Evolutionary conservation across 441 rosid genomes (phyloP), one percentile per base, ranked within the genome.

Genomic region (Croton setiger): DNA sequence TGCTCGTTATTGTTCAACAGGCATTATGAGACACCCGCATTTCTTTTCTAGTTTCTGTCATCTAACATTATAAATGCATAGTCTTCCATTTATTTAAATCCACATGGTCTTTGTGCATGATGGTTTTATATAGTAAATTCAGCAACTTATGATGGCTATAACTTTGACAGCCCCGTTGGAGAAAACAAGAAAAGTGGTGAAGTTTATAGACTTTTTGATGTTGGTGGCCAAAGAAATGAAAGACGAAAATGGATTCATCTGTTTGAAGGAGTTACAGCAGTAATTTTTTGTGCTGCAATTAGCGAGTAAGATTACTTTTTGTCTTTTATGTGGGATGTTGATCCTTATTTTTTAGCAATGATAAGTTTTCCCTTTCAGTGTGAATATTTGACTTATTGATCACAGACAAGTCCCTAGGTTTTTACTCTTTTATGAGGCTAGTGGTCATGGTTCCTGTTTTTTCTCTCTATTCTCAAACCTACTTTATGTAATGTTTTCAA

Each of bases 181-280:
- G 96, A 91, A 78, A 89, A 82, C 73, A 94, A 94, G 84, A 91
- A 83, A 86, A 94, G 99, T 47, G 99, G 99, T 67, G 97, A 92
- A 84, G 99, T 94, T 36, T 95, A 95, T 80, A 81, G 98, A 80
- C 96, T 95, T 64, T 92, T 87, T 71, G 99, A 95, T 67, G 99
- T 95, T 61, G 99, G 98, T 64, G 99, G 99, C 69, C 99, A 95
- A 72, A 88, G 88, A 87, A 95, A 95, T 35, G 99, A 95, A 84
- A 87, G 98, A 71, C 90, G 99, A 76, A 95, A 95, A 81, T 95
- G 99, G 99, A 95, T 95, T 79, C 99, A 95, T 87, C 86, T 95
- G 60, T 95, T 95, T 79, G 99, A 95, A 83, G 99, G 99, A 62
- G 98, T 95, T 66, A 86, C 99, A 4, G 99, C 99, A 67, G 98